These are phyloP conservation scores for Colletotrichum coccodes DNA, from an alignment of 2,329 filamentous ascomycete species.

Conservation along the genomic window DNA sequence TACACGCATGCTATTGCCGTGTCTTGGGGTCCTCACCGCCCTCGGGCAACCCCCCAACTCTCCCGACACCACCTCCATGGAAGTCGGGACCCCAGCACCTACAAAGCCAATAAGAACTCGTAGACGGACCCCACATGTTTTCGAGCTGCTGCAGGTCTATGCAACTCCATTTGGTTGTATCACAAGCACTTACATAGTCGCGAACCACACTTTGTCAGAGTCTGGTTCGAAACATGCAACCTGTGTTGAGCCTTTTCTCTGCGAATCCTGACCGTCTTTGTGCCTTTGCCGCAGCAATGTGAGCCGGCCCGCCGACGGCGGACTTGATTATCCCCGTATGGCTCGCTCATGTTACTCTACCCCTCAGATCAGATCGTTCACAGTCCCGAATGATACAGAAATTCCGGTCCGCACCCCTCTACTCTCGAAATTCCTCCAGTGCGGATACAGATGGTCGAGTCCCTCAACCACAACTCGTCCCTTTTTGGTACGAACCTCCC, in stretches of 20 bases:
- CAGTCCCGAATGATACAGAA: slow-evolving; percentile 5
- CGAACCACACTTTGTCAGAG: slow-evolving; percentile 8
- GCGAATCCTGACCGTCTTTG: slow-evolving; percentile 4
- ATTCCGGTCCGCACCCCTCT: neutral
- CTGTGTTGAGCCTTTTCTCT: neutral
- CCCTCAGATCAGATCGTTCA: slow-evolving; percentile 2
- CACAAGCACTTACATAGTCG: neutral
- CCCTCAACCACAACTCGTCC: neutral
- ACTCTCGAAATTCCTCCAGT: neutral
- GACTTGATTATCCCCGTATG: neutral
- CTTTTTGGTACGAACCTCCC: neutral
- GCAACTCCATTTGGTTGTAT: neutral
- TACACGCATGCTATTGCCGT: neutral
- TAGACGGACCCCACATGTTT: neutral
- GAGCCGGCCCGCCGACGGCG: neutral
- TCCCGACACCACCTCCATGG: neutral
- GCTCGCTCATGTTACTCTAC: neutral
- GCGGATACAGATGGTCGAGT: slow-evolving; percentile 6
- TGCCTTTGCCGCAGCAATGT: neutral
- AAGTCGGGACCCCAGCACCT: neutral
- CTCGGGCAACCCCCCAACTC: slow-evolving; percentile 4
- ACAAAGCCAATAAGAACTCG: neutral
- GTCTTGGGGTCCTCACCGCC: neutral
- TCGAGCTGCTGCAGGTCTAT: neutral
- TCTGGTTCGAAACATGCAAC: slow-evolving; percentile 19